Evolutionary conservation across 179 eudicot genomes (phyloP), one percentile per base, ranked within the genome.

Genomic region (Nepenthes alata): DNA sequence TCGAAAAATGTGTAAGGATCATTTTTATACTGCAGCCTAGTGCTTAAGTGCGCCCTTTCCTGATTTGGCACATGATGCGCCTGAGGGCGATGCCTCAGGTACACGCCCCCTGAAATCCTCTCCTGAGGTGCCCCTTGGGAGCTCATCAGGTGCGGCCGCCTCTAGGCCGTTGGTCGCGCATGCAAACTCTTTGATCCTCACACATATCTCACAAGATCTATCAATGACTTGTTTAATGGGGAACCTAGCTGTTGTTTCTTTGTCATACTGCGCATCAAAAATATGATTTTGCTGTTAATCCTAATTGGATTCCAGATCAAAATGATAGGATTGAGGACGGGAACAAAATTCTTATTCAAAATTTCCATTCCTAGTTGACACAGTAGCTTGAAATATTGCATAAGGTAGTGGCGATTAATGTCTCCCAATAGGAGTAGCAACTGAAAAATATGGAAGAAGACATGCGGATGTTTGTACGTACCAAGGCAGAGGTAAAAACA

Each of bases 391-490:
- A 90, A 59, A 80, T 75, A 55, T 78, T 93, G 77, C 98, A 83
- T 63, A 82, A 81, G 70, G 80, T 82, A 34, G 87, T 93, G 63
- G 82, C 96, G 60, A 71, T 82, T 65, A 87, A 95, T 55, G 25
- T 16, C 25, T 16, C 77, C 41, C 88, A 93, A 67, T 95, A 93
- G 82, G 97, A 89, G 72, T 81, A 79, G 70, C 90, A 84, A 47
- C 64, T 93, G 69, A 87, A 84, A 73, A 83, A 70, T 39, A 87
- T 93, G 86, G 94, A 89, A 81, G 97, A 89, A 61, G 94, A 89
- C 71, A 82, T 88, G 91, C 86, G 85, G 61, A 80, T 85, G 38
- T 87, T 89, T 79, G 88, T 93, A 53, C 83, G 91, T 44, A 87
- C 85, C 12, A 93, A 93, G 78, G 74, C 87, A 57, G 80, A 87